These are phyloP conservation scores for Paxillus rubicundulus DNA, from an alignment of 768 basidiomycete species.

Conservation along the genomic window DNA sequence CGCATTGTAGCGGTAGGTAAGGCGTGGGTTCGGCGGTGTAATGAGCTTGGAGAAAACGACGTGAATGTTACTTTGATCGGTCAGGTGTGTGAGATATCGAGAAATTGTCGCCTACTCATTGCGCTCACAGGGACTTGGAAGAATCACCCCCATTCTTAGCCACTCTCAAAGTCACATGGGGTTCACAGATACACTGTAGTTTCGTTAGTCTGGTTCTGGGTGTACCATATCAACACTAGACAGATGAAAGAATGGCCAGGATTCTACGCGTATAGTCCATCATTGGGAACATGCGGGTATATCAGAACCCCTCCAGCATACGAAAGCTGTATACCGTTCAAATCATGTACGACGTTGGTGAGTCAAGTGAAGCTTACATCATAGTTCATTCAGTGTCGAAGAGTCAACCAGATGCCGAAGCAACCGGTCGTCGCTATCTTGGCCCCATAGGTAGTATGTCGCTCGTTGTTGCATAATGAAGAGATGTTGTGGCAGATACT, in stretches of 20 bases:
- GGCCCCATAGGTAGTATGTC: conserved; percentile 63
- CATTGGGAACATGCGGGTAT: conserved; percentile 1
- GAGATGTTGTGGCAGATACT: conserved; percentile 62
- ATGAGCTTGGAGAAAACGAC: background rate
- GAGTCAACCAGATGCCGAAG: conserved; percentile 30
- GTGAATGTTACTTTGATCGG: background rate
- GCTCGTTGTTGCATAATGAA: conserved; percentile 52
- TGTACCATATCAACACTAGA: too few species aligned
- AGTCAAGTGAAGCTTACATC: conserved; percentile 12
- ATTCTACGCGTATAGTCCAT: conserved; percentile 12
- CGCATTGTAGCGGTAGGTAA: conserved; percentile 3
- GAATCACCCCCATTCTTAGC: background rate
- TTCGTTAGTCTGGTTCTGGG: too few species aligned
- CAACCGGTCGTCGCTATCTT: conserved; percentile 40
- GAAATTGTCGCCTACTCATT: background rate
- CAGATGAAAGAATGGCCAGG: conserved; percentile 8
- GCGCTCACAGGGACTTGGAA: too few species aligned
- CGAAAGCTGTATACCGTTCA: conserved; percentile 7
- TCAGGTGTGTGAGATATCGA: conserved; percentile 1
- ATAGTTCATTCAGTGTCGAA: conserved; percentile 30
- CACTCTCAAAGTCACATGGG: background rate
- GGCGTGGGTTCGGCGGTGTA: background rate
- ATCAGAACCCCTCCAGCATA: background rate
- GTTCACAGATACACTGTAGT: too few species aligned
- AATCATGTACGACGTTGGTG: conserved; percentile 2